Evolutionary conservation across 305 asterid genomes (phyloP), one percentile per base, ranked within the genome.

Genomic region (Fraxinus dipetala): DNA sequence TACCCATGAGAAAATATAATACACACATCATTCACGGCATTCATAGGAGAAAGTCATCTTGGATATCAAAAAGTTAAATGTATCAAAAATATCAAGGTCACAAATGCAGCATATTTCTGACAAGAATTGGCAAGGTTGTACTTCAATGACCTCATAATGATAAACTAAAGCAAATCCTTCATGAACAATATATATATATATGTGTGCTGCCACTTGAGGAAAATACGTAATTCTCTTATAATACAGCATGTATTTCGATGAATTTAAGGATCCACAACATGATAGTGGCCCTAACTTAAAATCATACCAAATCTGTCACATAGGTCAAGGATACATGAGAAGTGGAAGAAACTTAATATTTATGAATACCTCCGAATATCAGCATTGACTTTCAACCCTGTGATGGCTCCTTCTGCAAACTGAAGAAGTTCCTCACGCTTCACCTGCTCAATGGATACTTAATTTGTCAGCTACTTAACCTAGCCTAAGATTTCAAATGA

Each of bases 361-460:
- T 83, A 28, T 67, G 63, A 48, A 54, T 85, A 96, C 99, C 99
- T 94, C 85, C 89, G 88, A 70, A 91, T 80, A 78, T 93, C 99
- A 40, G 94, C 97, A 90, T 91, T 96, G 82, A 90, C 81, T 92
- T 96, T 96, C 91, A 96, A 83, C 67, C 99, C 99, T 81, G 98
- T 93, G 82, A 96, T 93, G 51, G 99, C 98, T 83, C 92, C 96
- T 91, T 96, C 98, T 32, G 94, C 96, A 88, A 96, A 96, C 89
- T 93, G 98, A 83, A 96, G 98, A 90, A 96, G 86, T 85, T 96
- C 99, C 70, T 96, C 99, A 86, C 97, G 86, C 90, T 94, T 96
- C 86, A 93, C 99, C 99, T 96, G 84, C 77, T 84, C 82, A 75
- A 85, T 78, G 75, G 86, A 83, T 78, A 38, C 24, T 38, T 11